Base-by-base conservation (phyloP, 1,284 basidiomycete genomes). In the Apiotrichum laibachii region DNA sequence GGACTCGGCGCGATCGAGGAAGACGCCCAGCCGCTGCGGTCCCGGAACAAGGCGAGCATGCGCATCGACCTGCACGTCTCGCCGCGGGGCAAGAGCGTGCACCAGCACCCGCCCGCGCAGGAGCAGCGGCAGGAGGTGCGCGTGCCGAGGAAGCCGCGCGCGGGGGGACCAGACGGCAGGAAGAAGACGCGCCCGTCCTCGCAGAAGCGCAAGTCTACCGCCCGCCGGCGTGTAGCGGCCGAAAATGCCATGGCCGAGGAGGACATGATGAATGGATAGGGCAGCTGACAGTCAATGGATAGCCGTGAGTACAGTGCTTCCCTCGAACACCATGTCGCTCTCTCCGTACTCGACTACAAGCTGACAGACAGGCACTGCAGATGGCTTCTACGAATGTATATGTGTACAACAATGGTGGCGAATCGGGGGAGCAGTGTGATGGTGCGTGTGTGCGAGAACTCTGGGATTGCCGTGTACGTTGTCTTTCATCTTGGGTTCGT, bases 201-300 rank as follows among this genome's bases (percentile, higher is more conserved):
- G 10, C 31, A 53, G 40, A 55, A 50, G 54, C 54, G 53, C 31
- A 35, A 22, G 26, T 22, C 33, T n/a, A 37, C 42, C 37, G 42
- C n/a, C 31, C 9, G 46, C 45, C 2, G 34, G 13, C 44, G 37
- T 9, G 57, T 21, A 2, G 43, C n/a, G 12, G 42, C 33, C 12
- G 53, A 33, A 0, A 40, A 44, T 4, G 46, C 37, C 19, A 34
- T 31, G 42, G 34, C 53, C 18, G 59, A 60, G 55, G 59, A 60
- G 55, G 59, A 45, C 39, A 48, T 52, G 42, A 60, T 60, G 59
- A 60, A 60, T 31, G 57, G 42, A 8, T 59, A 37, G 16, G 16
- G 8, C n/a, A 10, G 43, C 11, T 3, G 40, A 3, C 11, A 5
- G 39, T 42, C 2, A 4, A 16, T 15, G 16, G 15, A 12, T 12